Conservation (phyloP, 257 asterid species). For the Salvia splendens region DNA sequence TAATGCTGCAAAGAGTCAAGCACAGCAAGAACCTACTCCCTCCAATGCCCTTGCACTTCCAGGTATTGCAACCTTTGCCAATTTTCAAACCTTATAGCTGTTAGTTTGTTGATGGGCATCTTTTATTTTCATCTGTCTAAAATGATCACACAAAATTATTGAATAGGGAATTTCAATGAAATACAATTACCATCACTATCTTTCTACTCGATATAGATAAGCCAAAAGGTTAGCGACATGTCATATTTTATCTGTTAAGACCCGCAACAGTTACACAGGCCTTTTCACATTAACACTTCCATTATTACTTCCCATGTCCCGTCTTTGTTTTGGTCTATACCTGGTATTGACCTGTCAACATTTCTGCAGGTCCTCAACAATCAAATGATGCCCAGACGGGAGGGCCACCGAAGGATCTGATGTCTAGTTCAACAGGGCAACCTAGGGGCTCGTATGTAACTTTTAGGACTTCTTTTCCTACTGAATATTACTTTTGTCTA, state of each 20-base stretch:
- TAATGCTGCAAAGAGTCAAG: slow-evolving; percentile 48
- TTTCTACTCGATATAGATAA: no score
- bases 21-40: slow-evolving; percentile 48
- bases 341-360: slow-evolving; percentile 22
- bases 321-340: not conserved
- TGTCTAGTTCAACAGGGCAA: slow-evolving; percentile 63
- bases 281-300: slow-evolving; percentile 2
- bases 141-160: no score
- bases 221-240: no score
- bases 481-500: not conserved
- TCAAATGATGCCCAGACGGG: slow-evolving; percentile 51
- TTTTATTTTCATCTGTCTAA: no score
- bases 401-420: slow-evolving; percentile 51
- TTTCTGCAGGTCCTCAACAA: slow-evolving; percentile 74
- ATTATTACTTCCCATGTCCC: not conserved
- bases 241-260: not conserved
- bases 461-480: slow-evolving; percentile 2
- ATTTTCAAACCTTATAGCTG: not conserved
- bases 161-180: no score
- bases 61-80: slow-evolving; percentile 43
- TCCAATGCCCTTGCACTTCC: slow-evolving; percentile 81
- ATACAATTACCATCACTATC: no score
- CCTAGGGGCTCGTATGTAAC: slow-evolving; percentile 56
- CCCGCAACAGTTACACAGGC: not conserved
- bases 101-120: not conserved